phyloP scores from a whole-genome alignment of 192 early-diverging fungal species.

The Backusella psychrophila region DNA sequence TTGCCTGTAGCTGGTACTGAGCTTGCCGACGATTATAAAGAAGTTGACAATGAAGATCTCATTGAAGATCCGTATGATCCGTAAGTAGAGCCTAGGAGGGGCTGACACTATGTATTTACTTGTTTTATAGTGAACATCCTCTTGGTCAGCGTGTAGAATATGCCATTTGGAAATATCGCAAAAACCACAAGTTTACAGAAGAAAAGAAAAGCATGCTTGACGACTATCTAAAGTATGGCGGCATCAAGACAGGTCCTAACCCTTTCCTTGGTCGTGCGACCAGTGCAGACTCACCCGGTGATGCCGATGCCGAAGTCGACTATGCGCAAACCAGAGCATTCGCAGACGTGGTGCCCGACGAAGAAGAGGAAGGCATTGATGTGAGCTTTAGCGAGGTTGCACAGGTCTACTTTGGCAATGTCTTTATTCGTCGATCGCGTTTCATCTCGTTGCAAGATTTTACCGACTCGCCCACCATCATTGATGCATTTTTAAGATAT shows the following conservation, averaged over 20 bases:
- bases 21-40: conserved; percentile 26
- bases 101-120: too few species aligned
- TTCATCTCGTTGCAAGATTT: conserved; percentile 52
- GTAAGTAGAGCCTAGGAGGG: conserved; percentile 19
- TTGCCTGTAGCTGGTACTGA: conserved; percentile 33
- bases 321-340: conserved; percentile 37
- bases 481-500: conserved; percentile 50
- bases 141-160: conserved; percentile 46
- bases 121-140: conserved; percentile 32
- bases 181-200: conserved; percentile 49
- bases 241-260: conserved; percentile 50
- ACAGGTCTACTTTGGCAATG: conserved; percentile 49
- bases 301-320: conserved; percentile 40
- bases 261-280: conserved; percentile 43
- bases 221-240: conserved; percentile 51
- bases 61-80: conserved; percentile 43
- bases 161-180: conserved; percentile 50
- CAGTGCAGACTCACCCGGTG: conserved; percentile 27
- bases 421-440: conserved; percentile 40
- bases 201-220: conserved; percentile 44
- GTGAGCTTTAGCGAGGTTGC: conserved; percentile 40
- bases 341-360: conserved; percentile 39
- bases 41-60: conserved; percentile 27
- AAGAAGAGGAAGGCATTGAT: conserved; percentile 39
- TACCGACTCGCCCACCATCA: conserved; percentile 36